Evolutionary conservation across 495 filamentous ascomycete species (phyloP), one percentile per base, ranked within the genome.

Genomic region (Neurospora sublineolata): DNA sequence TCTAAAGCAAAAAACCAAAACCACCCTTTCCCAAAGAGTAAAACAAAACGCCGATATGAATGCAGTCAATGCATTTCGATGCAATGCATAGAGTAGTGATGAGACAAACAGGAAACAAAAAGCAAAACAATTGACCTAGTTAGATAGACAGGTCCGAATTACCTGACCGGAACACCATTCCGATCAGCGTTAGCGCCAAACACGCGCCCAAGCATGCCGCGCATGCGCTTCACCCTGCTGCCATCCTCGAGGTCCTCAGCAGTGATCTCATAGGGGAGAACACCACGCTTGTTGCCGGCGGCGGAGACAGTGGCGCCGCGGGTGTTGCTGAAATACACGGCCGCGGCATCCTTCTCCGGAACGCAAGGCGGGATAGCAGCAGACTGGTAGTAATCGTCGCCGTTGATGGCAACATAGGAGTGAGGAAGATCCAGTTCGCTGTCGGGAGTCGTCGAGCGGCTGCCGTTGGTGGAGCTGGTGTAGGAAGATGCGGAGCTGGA

Each of bases 221-320:
- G 78, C 37, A 77, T 77, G 39, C 78, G 78, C 80, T 84, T 85
- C 42, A 79, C 73, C 40, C 78, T 78, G 46, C 74, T 77, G 23
- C 77, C 76, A 58, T 80, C 79, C 73, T 84, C 82, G 37, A 84
- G 73, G 69, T 84, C 79, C 46, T 84, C 83, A 4, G 77, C 76
- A 70, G 77, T 82, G 68, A 86, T 84, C 76, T 86, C 83, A 73
- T 84, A 85, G 8, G 83, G 82, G 7, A 86, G 79, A 69, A 80
- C 73, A 52, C 52, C 52, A 1, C 78, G 76, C 72, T 75, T 75
- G 69, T 42, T 72, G 38, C 58, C 69, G 42, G 27, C 41, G 12
- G 41, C n/a, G 8, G 37, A 42, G 27, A n/a, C 37, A 12, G 37
- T 14, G 1, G 37, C 68, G 38, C 72, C 71, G 69, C 71, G 40